Percentiles rank a stretch among this genome's conserved stretches.
These are phyloP conservation scores for Kwoniella shivajii DNA, from an alignment of 1,284 basidiomycete genomes.

Conservation along the genomic window DNA sequence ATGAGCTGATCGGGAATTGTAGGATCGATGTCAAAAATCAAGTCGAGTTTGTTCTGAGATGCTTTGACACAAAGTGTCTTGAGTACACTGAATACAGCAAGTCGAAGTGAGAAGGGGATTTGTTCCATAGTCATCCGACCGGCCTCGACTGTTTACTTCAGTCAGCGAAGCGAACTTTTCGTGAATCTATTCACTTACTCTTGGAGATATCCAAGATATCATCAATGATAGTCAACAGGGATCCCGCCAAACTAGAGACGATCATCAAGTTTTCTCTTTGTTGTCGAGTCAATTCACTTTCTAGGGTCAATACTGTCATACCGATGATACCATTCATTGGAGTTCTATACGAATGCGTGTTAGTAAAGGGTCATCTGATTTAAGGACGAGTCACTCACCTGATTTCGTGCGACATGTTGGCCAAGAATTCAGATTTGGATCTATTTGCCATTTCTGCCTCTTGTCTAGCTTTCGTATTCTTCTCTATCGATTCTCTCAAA, in stretches of 20 bases:
- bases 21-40: conserved; percentile 95
- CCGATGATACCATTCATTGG: conserved; percentile 99
- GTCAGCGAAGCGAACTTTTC: conserved; percentile 10
- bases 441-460: conserved; percentile 95
- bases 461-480: conserved; percentile 97
- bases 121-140: conserved; percentile 99
- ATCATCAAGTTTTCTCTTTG: conserved; percentile 92
- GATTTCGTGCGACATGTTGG: conserved; percentile 97
- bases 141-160: conserved; percentile 74
- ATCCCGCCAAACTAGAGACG: conserved; percentile 91
- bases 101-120: conserved; percentile 94
- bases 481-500: conserved; percentile 94
- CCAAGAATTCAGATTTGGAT: conserved; percentile 96
- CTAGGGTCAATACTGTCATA: conserved; percentile 76
- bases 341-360: no score
- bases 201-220: conserved; percentile 98
- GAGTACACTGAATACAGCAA: conserved; percentile 95
- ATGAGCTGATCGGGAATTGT: conserved; percentile 96
- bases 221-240: conserved; percentile 94
- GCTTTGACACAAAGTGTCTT: conserved; percentile 98
- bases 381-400: conserved; percentile 66
- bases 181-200: conserved; percentile 65
- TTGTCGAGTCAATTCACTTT: conserved; percentile 87
- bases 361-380: not conserved
- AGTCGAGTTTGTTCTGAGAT: conserved; percentile 93